Evolutionary conservation across 2,329 filamentous ascomycete species (phyloP), one percentile per base, ranked within the genome.

Genomic region (Beauveria brongniartii): DNA sequence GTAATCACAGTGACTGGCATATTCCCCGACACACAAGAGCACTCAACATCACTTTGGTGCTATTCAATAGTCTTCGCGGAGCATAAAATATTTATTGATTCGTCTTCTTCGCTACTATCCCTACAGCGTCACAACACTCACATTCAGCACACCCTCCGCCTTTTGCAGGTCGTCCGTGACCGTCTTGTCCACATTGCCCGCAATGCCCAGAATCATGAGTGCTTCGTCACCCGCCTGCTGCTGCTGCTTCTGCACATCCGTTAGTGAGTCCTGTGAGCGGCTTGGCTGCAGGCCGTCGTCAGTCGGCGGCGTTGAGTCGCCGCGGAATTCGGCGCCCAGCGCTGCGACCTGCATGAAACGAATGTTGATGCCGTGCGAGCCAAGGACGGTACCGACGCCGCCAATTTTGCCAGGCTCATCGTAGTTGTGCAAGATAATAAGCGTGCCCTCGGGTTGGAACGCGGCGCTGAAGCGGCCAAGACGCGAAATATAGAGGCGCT

Each of bases 331-430:
- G 5, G 60, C 24, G n/a, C 47, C 78, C 64, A 89, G 70, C 18
- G 78, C 77, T 3, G 81, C 82, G 2, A 92, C 90, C 69, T 84
- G 86, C 90, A 93, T 94, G 70, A 87, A 92, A 51, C 82, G 82
- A 71, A 93, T 91, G 68, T 94, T 94, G 57, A 94, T 85, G 0
- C 84, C 85, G 43, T 88, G 82, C 43, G 79, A 80, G 0, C 90
- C 90, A 28, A 93, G 75, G 56, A 86, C 80, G 62, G 80, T 86
- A 1, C 90, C 90, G 3, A 94, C 90, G 43, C 85, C 84, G 2
- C 90, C 90, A 70, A 94, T 93, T 78, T 92, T 92, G 12, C 90
- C 90, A 0, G 89, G 89, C 64, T 86, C 82, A 69, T 94, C 90
- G 68, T 90, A 92, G 74, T 93, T 93, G 69, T 91, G 83, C 67